Percentiles rank a stretch among this genome's conserved stretches.
These are phyloP conservation scores for Trifolium repens DNA, from an alignment of 306 rosid genomes.

Conservation along the genomic window DNA sequence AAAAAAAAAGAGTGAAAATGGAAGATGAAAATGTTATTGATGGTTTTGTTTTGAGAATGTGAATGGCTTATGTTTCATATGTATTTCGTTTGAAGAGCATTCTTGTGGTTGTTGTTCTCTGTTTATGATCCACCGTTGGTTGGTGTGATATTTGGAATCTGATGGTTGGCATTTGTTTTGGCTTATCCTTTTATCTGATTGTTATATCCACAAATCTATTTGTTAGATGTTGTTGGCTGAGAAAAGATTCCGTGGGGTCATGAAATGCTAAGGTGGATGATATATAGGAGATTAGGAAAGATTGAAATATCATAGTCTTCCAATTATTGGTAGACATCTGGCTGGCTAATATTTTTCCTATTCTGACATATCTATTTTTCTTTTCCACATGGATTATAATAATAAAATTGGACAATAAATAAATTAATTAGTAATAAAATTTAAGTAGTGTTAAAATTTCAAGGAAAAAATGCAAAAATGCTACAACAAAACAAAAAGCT, in stretches of 20 bases:
- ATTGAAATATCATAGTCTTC: slow-evolving; percentile 41
- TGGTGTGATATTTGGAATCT: slow-evolving; percentile 50
- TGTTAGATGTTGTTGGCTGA: slow-evolving; percentile 59
- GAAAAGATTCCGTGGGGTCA: slow-evolving; percentile 61
- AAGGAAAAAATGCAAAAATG: too few species aligned
- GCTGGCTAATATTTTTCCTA: slow-evolving; percentile 29
- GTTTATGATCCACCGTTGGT: slow-evolving; percentile 50
- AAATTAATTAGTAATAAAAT: too few species aligned
- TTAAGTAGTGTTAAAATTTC: too few species aligned
- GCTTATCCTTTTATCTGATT: slow-evolving; percentile 86
- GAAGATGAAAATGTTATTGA: slow-evolving; percentile 19
- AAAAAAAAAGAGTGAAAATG: neutral
- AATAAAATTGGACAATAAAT: too few species aligned
- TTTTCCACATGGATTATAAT: too few species aligned
- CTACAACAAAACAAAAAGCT: too few species aligned
- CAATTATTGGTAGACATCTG: slow-evolving; percentile 58
- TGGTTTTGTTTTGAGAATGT: slow-evolving; percentile 44
- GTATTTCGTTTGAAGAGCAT: slow-evolving; percentile 43
- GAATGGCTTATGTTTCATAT: slow-evolving; percentile 45
- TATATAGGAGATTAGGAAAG: neutral
- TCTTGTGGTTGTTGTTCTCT: slow-evolving; percentile 64
- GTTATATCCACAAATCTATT: slow-evolving; percentile 64
- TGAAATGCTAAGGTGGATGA: slow-evolving; percentile 7
- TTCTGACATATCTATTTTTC: slow-evolving; percentile 6
- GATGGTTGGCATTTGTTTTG: slow-evolving; percentile 48